phyloP scores from a whole-genome alignment of 805 yeast genomes.

The Lachancea sp. region DNA sequence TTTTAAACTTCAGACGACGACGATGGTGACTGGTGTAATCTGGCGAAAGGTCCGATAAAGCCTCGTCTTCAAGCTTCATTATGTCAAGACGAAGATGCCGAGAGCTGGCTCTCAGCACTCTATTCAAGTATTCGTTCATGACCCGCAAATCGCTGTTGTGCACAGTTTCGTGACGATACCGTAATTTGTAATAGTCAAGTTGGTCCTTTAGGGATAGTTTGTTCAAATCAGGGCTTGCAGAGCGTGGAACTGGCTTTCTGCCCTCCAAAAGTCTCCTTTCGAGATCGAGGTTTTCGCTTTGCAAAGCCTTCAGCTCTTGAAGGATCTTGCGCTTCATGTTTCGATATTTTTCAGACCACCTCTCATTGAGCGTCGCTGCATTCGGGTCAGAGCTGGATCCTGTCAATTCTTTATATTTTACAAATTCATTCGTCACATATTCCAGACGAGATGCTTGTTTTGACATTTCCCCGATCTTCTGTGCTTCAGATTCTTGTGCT shows the following conservation, averaged over 20 bases:
- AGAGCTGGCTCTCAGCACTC: conserved; percentile 27
- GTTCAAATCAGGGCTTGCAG: conserved; percentile 8
- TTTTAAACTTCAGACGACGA: conserved; percentile 19
- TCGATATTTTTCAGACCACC: conserved; percentile 15
- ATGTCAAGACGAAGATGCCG: conserved; percentile 27
- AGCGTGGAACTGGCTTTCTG: conserved; percentile 8
- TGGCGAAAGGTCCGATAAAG: conserved; percentile 1
- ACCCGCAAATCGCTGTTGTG: conserved; percentile 29
- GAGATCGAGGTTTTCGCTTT: conserved; percentile 23
- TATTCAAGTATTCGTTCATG: conserved; percentile 29
- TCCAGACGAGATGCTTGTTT: conserved; percentile 28
- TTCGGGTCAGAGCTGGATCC: conserved; percentile 2
- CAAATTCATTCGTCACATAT: conserved; percentile 22
- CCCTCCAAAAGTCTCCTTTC: conserved; percentile 15
- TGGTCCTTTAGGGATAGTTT: conserved; percentile 15
- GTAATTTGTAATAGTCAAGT: conserved; percentile 27
- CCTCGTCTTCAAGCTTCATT: conserved; percentile 22
- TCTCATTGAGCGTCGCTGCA: conserved; percentile 5
- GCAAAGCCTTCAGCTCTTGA: conserved; percentile 20
- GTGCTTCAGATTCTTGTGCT: conserved; percentile 24
- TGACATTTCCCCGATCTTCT: conserved; percentile 28
- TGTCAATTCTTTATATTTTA: conserved; percentile 12
- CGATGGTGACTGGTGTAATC: conserved; percentile 2
- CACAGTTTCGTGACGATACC: conserved; percentile 27
- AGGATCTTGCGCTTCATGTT: conserved; percentile 19